Percentiles rank a stretch among this genome's conserved stretches.
Evolutionary conservation across 2,329 filamentous ascomycete genomes (phyloP).

Genomic region (Bisporella sp.): DNA sequence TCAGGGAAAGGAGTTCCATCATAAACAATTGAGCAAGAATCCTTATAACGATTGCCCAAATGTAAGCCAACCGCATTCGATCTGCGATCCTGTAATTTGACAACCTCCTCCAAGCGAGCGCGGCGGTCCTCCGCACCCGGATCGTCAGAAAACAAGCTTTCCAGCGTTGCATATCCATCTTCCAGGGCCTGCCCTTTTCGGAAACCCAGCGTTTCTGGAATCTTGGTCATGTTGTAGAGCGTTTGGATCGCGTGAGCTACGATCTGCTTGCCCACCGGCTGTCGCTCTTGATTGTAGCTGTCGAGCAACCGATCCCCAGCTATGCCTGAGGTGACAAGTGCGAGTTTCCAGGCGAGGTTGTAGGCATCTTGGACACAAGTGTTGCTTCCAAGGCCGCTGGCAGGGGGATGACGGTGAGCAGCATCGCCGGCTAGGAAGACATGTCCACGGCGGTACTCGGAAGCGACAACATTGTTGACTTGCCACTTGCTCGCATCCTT

Average conservation of each 20-base stretch:
- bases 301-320: slow-evolving; percentile 33
- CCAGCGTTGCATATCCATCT: too few species aligned
- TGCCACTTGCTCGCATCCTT: slow-evolving; percentile 49
- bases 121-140: too few species aligned
- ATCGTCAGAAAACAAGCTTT: too few species aligned
- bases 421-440: slow-evolving; percentile 40
- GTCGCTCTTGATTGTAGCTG: slow-evolving; percentile 39
- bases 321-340: slow-evolving; percentile 36
- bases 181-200: slow-evolving; percentile 21
- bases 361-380: slow-evolving; percentile 52
- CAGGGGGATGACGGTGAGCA: slow-evolving; percentile 50
- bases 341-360: slow-evolving; percentile 50
- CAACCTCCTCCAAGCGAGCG: too few species aligned
- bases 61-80: too few species aligned
- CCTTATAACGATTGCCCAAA: too few species aligned
- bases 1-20: too few species aligned
- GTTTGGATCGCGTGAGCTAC: slow-evolving; percentile 51
- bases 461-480: slow-evolving; percentile 55
- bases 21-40: too few species aligned
- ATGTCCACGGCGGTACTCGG: slow-evolving; percentile 36
- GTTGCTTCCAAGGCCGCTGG: slow-evolving; percentile 50
- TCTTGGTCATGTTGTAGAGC: slow-evolving; percentile 41
- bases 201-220: slow-evolving; percentile 40
- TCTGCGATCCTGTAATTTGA: too few species aligned
- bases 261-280: slow-evolving; percentile 40